Evolutionary conservation across 2,329 filamentous ascomycete species (phyloP).

Genomic region (Cadophora gregata): DNA sequence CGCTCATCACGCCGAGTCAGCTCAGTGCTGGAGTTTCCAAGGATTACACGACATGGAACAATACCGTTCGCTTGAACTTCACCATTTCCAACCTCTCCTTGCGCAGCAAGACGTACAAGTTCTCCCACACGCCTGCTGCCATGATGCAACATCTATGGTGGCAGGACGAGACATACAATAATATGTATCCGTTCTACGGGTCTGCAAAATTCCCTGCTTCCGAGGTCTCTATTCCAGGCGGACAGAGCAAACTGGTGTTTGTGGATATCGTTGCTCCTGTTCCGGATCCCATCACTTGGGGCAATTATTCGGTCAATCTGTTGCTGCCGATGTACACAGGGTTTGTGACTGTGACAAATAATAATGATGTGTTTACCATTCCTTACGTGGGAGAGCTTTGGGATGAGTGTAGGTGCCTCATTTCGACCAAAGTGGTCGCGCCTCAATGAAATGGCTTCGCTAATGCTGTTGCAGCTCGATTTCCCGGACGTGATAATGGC

Average conservation of each 20-base stretch:
- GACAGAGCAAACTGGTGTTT: background rate
- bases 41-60: slow-evolving; percentile 8
- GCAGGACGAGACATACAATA: slow-evolving; percentile 7
- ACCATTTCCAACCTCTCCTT: slow-evolving; percentile 5
- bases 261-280: slow-evolving; percentile 9
- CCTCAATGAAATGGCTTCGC: background rate
- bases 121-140: slow-evolving; percentile 6
- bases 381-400: slow-evolving; percentile 11
- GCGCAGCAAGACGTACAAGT: slow-evolving; percentile 6
- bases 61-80: background rate
- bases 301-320: slow-evolving; percentile 7
- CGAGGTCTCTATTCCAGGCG: background rate
- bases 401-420: slow-evolving; percentile 5
- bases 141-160: slow-evolving; percentile 11
- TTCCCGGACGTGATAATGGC: background rate
- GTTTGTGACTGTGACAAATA: slow-evolving; percentile 2
- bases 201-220: background rate
- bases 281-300: background rate
- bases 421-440: background rate
- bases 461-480: background rate
- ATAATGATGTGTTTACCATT: background rate
- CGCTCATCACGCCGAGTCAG: background rate
- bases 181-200: slow-evolving; percentile 13
- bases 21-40: background rate
- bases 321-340: slow-evolving; percentile 1